A percentile compares a stretch with the other conserved stretches of the same genome.
These are phyloP conservation scores for Syzygium aqueum DNA, from an alignment of 345 rosid genomes.

Conservation along the genomic window DNA sequence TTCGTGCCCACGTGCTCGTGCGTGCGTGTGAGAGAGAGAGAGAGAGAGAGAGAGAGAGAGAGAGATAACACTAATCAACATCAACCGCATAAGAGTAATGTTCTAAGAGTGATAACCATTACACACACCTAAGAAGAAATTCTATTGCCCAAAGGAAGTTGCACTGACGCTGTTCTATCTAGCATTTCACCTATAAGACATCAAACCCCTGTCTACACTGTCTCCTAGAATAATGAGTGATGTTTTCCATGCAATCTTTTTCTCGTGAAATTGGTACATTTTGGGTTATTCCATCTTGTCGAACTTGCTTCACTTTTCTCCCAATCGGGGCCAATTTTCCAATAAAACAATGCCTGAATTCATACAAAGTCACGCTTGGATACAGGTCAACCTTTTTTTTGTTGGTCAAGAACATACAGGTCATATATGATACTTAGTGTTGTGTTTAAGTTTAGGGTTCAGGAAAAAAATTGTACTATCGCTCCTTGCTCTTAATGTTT, in stretches of 20 bases:
- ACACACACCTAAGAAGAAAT: not conserved
- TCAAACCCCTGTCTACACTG: not conserved
- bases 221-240: not conserved
- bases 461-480: not conserved
- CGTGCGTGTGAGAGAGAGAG: not conserved
- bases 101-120: not conserved
- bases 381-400: not conserved
- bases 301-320: not conserved
- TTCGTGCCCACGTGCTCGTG: not conserved
- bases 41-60: not conserved
- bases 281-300: not conserved
- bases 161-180: not conserved
- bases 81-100: not conserved
- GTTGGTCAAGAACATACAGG: not conserved
- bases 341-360: not conserved
- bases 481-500: not conserved
- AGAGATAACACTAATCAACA: not conserved
- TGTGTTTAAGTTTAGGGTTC: not conserved
- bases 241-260: not conserved
- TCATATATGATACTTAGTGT: not conserved
- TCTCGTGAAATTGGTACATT: not conserved
- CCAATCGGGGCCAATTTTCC: not conserved
- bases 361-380: not conserved
- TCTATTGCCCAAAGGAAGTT: not conserved
- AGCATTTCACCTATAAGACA: not conserved